A percentile compares a stretch with the other conserved stretches of the same genome.
These are phyloP conservation scores for Diphasiastrum complanatum DNA, from an alignment of 83 land plant genomes.

Conservation along the genomic window DNA sequence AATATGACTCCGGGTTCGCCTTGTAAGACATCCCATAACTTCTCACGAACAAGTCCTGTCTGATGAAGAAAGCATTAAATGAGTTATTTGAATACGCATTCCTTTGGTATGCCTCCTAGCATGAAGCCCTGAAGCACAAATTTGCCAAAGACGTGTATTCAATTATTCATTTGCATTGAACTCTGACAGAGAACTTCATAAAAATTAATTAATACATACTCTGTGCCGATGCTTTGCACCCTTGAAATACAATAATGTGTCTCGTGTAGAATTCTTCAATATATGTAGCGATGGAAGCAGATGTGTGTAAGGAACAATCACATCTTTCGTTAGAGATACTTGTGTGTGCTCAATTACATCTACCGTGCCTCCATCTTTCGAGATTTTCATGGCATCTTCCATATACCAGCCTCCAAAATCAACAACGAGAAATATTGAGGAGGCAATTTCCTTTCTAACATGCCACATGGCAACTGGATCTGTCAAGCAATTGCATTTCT, in stretches of 20 bases:
- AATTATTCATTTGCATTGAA: neutral
- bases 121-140: neutral
- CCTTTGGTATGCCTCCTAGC: neutral
- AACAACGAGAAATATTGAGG: constrained; percentile 64
- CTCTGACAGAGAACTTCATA: neutral
- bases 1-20: constrained; percentile 55
- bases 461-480: constrained; percentile 97
- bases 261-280: constrained; percentile 39
- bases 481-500: constrained; percentile 54
- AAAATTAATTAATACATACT: constrained; percentile 33
- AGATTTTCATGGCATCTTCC: constrained; percentile 48
- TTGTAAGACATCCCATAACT: constrained; percentile 66
- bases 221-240: constrained; percentile 85
- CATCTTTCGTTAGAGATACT: constrained; percentile 76
- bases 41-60: constrained; percentile 82
- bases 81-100: neutral
- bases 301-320: constrained; percentile 82
- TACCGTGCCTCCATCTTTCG: constrained; percentile 18
- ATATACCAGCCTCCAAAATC: constrained; percentile 91
- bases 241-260: constrained; percentile 64
- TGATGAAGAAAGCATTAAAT: constrained; percentile 14
- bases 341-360: constrained; percentile 63
- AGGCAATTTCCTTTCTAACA: constrained; percentile 58
- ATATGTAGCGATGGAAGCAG: constrained; percentile 57
- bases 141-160: neutral